Base-by-base conservation (phyloP, 805 yeast genomes). In the Metschnikowia orientalis region DNA sequence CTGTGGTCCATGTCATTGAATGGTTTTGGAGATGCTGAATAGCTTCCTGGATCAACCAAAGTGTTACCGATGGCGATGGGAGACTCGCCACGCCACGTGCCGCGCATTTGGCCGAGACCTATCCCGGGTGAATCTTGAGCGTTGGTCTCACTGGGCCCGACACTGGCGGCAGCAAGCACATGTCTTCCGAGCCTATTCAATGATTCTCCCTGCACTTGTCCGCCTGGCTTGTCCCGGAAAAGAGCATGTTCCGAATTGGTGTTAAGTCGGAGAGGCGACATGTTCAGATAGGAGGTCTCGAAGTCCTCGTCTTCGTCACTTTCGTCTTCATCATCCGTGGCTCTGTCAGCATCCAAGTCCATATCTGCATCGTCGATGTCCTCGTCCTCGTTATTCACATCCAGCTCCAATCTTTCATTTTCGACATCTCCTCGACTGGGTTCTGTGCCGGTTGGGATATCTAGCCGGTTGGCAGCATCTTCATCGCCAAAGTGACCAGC, bases 251-350 rank as follows among this genome's bases (percentile, higher is more conserved):
- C 34, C 11, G 23, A 10, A 8, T 28, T 35, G 2, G 36, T 34
- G 17, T 44, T 42, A 26, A 44, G 47, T 18, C 28, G 35, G n/a
- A 42, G 20, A 3, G 41, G 26, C 2, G 46, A 26, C 21, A 38
- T 30, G 19, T 38, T 32, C 21, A 37, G 27, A 15, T 37, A 33
- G 14, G 36, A 24, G 23, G 23, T 18, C 16, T 23, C 38, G 13
- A 26, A 27, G 2, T 42, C 52, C 12, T 42, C 49, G 8, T 48
- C 51, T 9, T 41, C 47, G 8, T 47, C 48, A n/a, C 40, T 45
- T 9, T 36, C 40, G 12, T 31, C 42, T 8, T 42, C 50, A 2
- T 41, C 42, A 5, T 33, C 44, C 10, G 34, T 38, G 11, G 19
- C 40, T 8, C 30, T 26, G 11, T 34, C 38, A 11, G 32, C 42